Base-by-base conservation (phyloP, 2,329 filamentous ascomycete genomes). In the Penicillium sp. region DNA sequence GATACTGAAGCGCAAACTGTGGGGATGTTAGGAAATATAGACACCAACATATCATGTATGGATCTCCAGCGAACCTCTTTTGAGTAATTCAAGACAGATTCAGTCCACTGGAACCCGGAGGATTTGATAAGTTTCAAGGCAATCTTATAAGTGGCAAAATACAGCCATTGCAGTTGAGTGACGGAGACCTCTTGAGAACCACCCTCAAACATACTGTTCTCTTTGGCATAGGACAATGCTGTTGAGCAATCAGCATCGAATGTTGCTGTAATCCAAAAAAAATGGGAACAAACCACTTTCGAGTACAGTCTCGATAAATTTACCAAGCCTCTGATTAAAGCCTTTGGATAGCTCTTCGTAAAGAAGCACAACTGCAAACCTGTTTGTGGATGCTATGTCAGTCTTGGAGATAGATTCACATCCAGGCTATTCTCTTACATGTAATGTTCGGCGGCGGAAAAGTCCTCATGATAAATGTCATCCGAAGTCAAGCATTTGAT, bases 1-100 rank as follows among this genome's bases (percentile, higher is more conserved):
- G 50, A 48, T 48, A 53, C 3, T 29, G 36, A 16, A 41, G n/a
- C 9, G 50, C 45, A 34, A 53, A 53, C 50, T 53, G 10, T 13
- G 18, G 14, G 8, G 1, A 41, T 18, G 19, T 53, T 19, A 48
- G 35, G 8, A 6, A 32, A 23, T 8, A 13, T 13, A 7, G 1
- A n/a, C 16, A n/a, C 11, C 13, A 3, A 27, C 1, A 41, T 6
- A 18, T 8, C 7, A n/a, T 18, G 11, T 14, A 11, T 39, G 5
- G 4, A n/a, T 30, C 8, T 13, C 7, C 7, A 46, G 16, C 50
- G n/a, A 32, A 53, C 50, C 14, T 53, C n/a, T 34, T 11, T 39
- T 6, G 50, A 53, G 36, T 48, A 29, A 7, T 34, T n/a, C 3
- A 53, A 19, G 19, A 27, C 18, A 29, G 10, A 9, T 5, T 10